phyloP scores from a whole-genome alignment of 176 grass and related monocot genomes.

The Oropetium thomaeum region DNA sequence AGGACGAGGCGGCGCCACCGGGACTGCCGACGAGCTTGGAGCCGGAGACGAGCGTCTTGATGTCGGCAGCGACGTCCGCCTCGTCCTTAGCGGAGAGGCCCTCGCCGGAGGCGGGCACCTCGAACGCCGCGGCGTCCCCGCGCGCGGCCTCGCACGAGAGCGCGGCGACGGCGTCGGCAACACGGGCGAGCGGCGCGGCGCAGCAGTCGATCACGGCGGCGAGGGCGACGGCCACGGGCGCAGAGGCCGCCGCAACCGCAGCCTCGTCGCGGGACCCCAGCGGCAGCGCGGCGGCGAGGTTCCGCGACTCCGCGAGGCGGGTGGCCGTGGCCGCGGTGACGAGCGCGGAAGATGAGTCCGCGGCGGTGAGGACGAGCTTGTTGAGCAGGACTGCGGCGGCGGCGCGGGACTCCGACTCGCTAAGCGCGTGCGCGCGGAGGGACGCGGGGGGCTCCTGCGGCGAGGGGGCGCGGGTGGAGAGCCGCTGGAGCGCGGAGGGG shows the following conservation, averaged over 20 bases:
- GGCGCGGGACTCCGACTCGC: constrained; percentile 48
- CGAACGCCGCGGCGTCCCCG: constrained; percentile 58
- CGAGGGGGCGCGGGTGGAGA: constrained; percentile 39
- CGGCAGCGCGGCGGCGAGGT: constrained; percentile 43
- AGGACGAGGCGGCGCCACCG: constrained; percentile 9
- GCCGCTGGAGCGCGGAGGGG: constrained; percentile 62
- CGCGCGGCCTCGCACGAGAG: constrained; percentile 77
- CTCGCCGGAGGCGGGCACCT: constrained; percentile 68
- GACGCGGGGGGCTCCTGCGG: constrained; percentile 28
- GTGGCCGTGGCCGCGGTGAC: constrained; percentile 45
- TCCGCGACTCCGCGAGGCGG: constrained; percentile 35
- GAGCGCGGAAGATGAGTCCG: constrained; percentile 32
- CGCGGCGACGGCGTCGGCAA: constrained; percentile 80
- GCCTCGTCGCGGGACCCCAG: constrained; percentile 55
- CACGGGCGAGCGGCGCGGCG: constrained; percentile 52
- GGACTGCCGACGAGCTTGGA: constrained; percentile 61
- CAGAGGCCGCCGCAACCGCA: constrained; percentile 51
- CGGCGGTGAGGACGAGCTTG: constrained; percentile 68
- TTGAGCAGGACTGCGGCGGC: constrained; percentile 70
- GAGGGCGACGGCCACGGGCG: constrained; percentile 43
- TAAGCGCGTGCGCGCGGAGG: constrained; percentile 16
- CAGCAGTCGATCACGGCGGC: constrained; percentile 79
- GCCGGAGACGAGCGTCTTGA: constrained; percentile 72
- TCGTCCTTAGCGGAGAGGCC: constrained; percentile 84
- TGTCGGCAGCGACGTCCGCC: constrained; percentile 70